These are phyloP conservation scores for Dryas octopetala DNA, from an alignment of 306 rosid genomes.

Conservation along the genomic window DNA sequence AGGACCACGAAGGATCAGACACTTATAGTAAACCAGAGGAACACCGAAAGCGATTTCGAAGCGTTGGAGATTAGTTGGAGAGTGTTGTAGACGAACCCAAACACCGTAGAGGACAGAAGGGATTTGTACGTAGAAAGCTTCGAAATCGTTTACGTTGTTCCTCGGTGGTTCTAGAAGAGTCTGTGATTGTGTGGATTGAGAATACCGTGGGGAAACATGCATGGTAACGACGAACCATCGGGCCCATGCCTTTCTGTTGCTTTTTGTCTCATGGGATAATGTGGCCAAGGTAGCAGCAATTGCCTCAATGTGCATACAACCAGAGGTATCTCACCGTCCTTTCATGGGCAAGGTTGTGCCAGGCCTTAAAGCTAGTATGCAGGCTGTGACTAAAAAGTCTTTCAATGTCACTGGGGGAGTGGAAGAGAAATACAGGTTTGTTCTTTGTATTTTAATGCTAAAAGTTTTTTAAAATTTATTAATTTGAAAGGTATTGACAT, in stretches of 20 bases:
- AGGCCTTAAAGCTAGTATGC: slow-evolving; percentile 92
- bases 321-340: slow-evolving; percentile 89
- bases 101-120: not conserved
- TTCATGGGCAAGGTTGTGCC: slow-evolving; percentile 98
- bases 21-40: not conserved
- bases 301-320: slow-evolving; percentile 97
- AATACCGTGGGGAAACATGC: no score
- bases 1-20: not conserved
- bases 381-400: not conserved
- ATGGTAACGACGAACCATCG: no score
- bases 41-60: not conserved
- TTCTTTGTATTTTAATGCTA: no score
- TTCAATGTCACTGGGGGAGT: no score
- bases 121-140: no score
- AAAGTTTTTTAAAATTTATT: no score
- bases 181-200: no score
- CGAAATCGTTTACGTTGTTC: no score
- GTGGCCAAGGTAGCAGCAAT: slow-evolving; percentile 85
- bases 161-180: no score
- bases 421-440: no score
- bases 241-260: no score
- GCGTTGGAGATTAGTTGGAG: not conserved
- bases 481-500: no score
- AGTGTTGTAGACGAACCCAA: not conserved
- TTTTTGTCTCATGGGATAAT: slow-evolving; percentile 38